These are phyloP conservation scores for Xylariaceae sp. DNA, from an alignment of 2,329 filamentous ascomycete species.

Conservation along the genomic window DNA sequence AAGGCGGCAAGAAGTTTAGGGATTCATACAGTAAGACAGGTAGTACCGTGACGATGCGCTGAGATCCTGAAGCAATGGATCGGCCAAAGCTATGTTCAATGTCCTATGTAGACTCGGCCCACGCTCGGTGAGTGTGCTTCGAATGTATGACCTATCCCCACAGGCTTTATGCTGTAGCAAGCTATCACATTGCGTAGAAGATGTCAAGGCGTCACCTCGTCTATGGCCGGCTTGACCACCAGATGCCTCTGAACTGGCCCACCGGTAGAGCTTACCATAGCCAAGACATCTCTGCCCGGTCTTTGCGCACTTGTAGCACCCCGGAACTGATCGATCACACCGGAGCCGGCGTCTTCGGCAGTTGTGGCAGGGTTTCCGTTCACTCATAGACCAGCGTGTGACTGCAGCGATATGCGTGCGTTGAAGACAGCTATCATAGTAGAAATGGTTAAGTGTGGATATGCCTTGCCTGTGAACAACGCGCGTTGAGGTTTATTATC, in stretches of 20 bases:
- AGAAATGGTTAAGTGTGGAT: too few relatives aligned
- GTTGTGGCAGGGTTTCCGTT: slow-evolving; percentile 62
- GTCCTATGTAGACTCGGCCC: slow-evolving; percentile 6
- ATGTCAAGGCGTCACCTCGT: slow-evolving; percentile 16
- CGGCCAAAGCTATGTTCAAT: slow-evolving; percentile 47
- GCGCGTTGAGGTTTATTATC: too few relatives aligned
- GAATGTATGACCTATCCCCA: background rate
- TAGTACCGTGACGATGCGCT: slow-evolving; percentile 53
- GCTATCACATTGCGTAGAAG: slow-evolving; percentile 8
- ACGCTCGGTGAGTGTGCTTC: background rate
- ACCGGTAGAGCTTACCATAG: slow-evolving; percentile 65
- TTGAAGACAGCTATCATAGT: too few relatives aligned
- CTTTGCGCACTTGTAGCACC: slow-evolving; percentile 63
- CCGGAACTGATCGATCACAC: slow-evolving; percentile 65
- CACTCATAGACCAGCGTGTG: slow-evolving; percentile 30
- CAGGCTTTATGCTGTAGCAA: slow-evolving; percentile 24
- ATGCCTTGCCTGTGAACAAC: too few relatives aligned
- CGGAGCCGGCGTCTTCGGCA: slow-evolving; percentile 65
- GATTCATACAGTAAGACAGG: slow-evolving; percentile 56
- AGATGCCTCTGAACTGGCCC: slow-evolving; percentile 60
- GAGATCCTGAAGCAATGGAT: slow-evolving; percentile 62
- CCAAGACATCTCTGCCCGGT: slow-evolving; percentile 65
- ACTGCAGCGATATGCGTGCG: too few relatives aligned
- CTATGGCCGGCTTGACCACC: slow-evolving; percentile 50
- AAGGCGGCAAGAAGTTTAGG: background rate